Evolutionary conservation across 306 rosid genomes (phyloP).

Genomic region (Coriaria nepalensis): DNA sequence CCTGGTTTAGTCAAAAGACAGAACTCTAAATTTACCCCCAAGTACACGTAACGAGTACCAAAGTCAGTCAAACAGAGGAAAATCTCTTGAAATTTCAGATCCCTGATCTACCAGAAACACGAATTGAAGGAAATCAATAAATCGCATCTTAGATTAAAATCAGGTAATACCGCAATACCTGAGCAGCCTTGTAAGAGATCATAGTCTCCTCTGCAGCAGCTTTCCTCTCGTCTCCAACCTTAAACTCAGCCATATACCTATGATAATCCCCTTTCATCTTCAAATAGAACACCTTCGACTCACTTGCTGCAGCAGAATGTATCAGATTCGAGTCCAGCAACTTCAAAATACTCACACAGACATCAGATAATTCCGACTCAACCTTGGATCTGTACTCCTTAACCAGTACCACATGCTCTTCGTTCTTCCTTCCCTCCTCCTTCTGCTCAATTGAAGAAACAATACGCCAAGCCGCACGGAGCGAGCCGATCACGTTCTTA

Average conservation of each 20-base stretch:
- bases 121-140: too few relatives aligned
- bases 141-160: too few relatives aligned
- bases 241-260: constrained; percentile 62
- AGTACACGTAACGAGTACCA: too few relatives aligned
- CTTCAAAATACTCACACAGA: constrained; percentile 41
- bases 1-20: too few relatives aligned
- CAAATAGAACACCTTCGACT: constrained; percentile 56
- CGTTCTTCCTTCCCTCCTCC: constrained; percentile 62
- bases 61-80: too few relatives aligned
- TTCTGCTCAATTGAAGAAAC: constrained; percentile 67
- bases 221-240: constrained; percentile 44
- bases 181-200: constrained; percentile 67
- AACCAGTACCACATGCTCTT: constrained; percentile 43
- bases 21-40: too few relatives aligned
- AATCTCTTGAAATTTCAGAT: too few relatives aligned
- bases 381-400: constrained; percentile 67
- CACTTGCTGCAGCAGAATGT: constrained; percentile 40
- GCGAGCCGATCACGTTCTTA: constrained; percentile 69
- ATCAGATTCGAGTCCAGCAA: constrained; percentile 43
- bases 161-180: constrained; percentile 18
- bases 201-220: constrained; percentile 63
- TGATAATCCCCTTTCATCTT: constrained; percentile 79
- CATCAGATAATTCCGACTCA: constrained; percentile 37
- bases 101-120: too few relatives aligned
- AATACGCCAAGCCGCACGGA: constrained; percentile 67